Evolutionary conservation across 179 eudicot species (phyloP), one percentile per base, ranked within the genome.

Genomic region (Silene vulgaris): DNA sequence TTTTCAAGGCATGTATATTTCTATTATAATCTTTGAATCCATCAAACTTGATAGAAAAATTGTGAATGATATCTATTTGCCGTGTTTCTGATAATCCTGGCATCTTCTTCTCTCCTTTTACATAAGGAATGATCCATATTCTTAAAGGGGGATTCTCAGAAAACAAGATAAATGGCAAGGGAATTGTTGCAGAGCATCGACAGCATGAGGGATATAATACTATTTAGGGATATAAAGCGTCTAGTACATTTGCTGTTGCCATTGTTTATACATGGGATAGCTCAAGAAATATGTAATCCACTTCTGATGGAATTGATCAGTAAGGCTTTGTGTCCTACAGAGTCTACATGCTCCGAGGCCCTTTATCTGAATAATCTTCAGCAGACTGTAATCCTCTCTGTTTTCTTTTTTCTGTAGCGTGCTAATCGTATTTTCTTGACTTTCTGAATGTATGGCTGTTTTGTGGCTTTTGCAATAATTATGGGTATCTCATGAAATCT

Each of bases 361-460:
- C 83, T 92, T 68, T 90, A 92, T 74, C 84, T 92, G 84, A 88
- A 87, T 62, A 86, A 87, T 73, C 79, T 92, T 80, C 97, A 92
- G 57, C 90, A 89, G 75, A 89, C 87, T 71, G 97, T 92, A 78
- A 62, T 69, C 64, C 16, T 68, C 77, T 70, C 32, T 69, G 66
- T 59, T 63, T 43, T 43, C 14, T 69, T 45, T 61, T 4, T n/a
- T 50, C 69, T 57, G 8, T 63, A 19, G 64, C 61, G 8, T 45
- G 71, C 54, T 69, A 17, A 28, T 61, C 9, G 1, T 74, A 20
- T 17, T 43, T 64, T 57, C 54, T 78, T 78, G 75, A 56, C 69
- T 71, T 2, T 56, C 20, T 0, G 28, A 19, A 30, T 13, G 9
- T 23, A 17, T 57, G 35, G 64, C 63, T n/a, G 20, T 65, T 67